A percentile compares a stretch with the other conserved stretches of the same genome.
Evolutionary conservation across 2,329 filamentous ascomycete species (phyloP).

Genomic region (Penicillium sp.): DNA sequence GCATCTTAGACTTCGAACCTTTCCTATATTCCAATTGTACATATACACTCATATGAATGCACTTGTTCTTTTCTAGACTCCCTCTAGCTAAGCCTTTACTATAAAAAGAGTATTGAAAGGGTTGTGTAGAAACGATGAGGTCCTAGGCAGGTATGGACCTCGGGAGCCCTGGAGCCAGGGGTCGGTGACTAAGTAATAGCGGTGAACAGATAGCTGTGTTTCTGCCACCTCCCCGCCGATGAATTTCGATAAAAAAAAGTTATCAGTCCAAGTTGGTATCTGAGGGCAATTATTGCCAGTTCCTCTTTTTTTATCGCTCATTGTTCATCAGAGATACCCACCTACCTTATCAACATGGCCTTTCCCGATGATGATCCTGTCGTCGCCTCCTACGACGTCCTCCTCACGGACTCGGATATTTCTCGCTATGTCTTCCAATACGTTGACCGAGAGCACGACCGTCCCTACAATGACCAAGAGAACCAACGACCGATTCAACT

Average conservation of each 20-base stretch:
- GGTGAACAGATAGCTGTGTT: conserved; percentile 10
- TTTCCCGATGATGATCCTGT: conserved; percentile 59
- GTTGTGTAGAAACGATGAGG: too few species aligned
- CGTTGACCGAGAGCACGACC: conserved; percentile 62
- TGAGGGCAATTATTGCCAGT: background rate
- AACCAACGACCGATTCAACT: conserved; percentile 64
- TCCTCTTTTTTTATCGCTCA: background rate
- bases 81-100: too few species aligned
- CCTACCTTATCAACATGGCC: conserved; percentile 8
- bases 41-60: too few species aligned
- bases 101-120: too few species aligned
- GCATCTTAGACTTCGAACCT: too few species aligned
- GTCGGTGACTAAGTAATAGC: background rate
- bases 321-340: background rate
- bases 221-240: conserved; percentile 19
- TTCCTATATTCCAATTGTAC: too few species aligned
- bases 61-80: too few species aligned
- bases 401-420: conserved; percentile 71
- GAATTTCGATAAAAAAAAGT: conserved; percentile 14
- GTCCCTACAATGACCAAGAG: conserved; percentile 58
- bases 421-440: conserved; percentile 84
- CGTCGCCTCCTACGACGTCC: conserved; percentile 75
- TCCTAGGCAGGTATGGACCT: too few species aligned
- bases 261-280: background rate
- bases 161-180: too few species aligned